A percentile compares a stretch with the other conserved stretches of the same genome.
Conservation (phyloP, 2,329 filamentous ascomycete species). For the Neonectria magnoliae region DNA sequence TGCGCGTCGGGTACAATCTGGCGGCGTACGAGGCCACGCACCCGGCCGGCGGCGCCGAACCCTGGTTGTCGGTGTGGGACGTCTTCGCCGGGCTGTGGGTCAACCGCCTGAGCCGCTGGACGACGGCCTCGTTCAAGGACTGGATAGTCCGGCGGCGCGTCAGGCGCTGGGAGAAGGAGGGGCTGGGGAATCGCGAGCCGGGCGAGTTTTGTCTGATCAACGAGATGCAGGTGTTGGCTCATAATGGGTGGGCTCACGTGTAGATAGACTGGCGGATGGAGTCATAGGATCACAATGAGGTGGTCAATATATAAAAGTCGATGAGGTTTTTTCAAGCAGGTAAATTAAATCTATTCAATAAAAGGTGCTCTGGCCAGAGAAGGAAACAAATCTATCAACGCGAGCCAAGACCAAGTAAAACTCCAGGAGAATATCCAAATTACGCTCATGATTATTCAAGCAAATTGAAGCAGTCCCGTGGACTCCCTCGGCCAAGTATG, state of each 20-base stretch:
- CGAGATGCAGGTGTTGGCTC: constrained; percentile 68
- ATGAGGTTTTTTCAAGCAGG: background rate
- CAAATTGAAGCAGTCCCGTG: too few species aligned
- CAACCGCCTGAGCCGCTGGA: constrained; percentile 63
- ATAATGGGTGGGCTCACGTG: constrained; percentile 69
- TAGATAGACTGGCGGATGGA: constrained; percentile 37
- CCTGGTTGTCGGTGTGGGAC: constrained; percentile 60
- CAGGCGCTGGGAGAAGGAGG: constrained; percentile 50
- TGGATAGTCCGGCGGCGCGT: constrained; percentile 52
- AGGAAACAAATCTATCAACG: background rate
- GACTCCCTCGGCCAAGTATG: background rate
- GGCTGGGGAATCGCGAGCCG: constrained; percentile 51
- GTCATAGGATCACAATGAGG: background rate
- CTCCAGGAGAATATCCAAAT: background rate
- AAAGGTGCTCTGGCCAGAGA: background rate
- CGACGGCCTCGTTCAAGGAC: constrained; percentile 40
- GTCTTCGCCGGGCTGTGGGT: constrained; percentile 67
- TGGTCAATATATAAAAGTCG: background rate
- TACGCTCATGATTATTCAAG: background rate
- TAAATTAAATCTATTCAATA: background rate
- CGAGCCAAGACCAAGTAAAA: background rate
- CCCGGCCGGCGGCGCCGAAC: constrained; percentile 38
- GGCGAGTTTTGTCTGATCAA: constrained; percentile 66
- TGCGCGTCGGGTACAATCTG: constrained; percentile 72
- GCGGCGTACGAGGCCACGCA: constrained; percentile 63